Conservation (phyloP, 441 rosid genomes). For the Erodium trifolium region DNA sequence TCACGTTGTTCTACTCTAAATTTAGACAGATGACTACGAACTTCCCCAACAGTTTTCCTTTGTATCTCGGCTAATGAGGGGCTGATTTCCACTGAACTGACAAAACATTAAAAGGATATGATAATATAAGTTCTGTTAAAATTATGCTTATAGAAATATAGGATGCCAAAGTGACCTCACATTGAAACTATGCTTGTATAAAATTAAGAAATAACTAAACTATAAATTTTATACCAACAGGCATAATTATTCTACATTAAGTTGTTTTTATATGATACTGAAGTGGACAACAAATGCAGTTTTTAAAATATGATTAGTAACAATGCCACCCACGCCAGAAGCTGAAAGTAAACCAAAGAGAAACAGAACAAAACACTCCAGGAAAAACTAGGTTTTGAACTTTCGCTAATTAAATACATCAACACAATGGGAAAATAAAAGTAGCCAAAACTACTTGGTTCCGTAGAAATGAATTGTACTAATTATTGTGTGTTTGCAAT, state of each 20-base stretch:
- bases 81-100: conserved; percentile 95
- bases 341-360: not conserved
- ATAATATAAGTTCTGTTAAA: conserved; percentile 16
- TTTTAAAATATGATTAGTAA: not conserved
- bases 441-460: not conserved
- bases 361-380: not conserved
- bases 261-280: not conserved
- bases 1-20: conserved; percentile 83
- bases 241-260: not conserved
- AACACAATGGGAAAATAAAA: not conserved
- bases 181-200: not conserved
- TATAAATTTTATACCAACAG: not conserved
- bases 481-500: not conserved
- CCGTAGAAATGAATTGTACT: not conserved
- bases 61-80: conserved; percentile 79
- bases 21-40: conserved; percentile 65
- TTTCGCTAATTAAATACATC: not conserved
- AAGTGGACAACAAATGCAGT: not conserved
- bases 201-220: conserved; percentile 1
- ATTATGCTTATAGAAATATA: conserved; percentile 9
- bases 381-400: not conserved
- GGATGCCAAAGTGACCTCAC: not conserved
- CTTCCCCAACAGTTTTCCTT: conserved; percentile 79
- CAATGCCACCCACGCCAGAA: not conserved
- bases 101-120: conserved; percentile 9